Percentiles rank a stretch among this genome's conserved stretches.
Conservation (phyloP, 2,329 filamentous ascomycete genomes). For the Beauveria caledonica region DNA sequence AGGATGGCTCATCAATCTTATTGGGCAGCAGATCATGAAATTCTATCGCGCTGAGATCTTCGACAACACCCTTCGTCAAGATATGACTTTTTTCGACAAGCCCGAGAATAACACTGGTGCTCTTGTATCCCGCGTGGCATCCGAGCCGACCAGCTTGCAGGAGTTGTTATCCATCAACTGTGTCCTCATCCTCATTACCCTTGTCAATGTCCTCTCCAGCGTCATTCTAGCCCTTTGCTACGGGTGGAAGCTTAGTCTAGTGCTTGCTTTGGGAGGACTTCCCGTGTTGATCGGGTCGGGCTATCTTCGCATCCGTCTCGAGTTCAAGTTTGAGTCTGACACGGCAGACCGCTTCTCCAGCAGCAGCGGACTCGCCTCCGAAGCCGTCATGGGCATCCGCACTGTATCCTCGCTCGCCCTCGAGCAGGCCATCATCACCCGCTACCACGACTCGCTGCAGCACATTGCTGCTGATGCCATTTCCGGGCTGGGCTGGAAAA, state of each 20-base stretch:
- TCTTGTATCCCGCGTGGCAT: constrained; percentile 28
- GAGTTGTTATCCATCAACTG: constrained; percentile 43
- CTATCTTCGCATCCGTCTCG: constrained; percentile 40
- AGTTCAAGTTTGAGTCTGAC: constrained; percentile 37
- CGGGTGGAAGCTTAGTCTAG: constrained; percentile 44
- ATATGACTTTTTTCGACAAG: constrained; percentile 40
- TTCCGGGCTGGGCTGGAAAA: constrained; percentile 27
- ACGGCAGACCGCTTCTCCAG: constrained; percentile 35
- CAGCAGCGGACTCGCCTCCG: constrained; percentile 41
- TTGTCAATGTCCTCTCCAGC: constrained; percentile 37
- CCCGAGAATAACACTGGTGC: constrained; percentile 30
- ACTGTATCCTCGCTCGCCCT: constrained; percentile 39
- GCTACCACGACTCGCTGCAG: constrained; percentile 25
- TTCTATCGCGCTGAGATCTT: constrained; percentile 35
- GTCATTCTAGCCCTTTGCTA: constrained; percentile 36
- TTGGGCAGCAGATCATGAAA: constrained; percentile 28
- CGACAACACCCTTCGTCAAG: constrained; percentile 44
- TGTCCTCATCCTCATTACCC: constrained; percentile 36
- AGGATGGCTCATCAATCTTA: constrained; percentile 29
- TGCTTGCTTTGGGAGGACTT: constrained; percentile 37
- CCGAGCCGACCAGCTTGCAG: constrained; percentile 38
- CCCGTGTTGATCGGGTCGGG: constrained; percentile 37
- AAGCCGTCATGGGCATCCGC: constrained; percentile 34
- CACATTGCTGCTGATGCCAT: constrained; percentile 24
- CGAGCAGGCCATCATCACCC: constrained; percentile 32